Evolutionary conservation across 2,329 filamentous ascomycete genomes (phyloP).

Genomic region (Rhinocladiella similis): DNA sequence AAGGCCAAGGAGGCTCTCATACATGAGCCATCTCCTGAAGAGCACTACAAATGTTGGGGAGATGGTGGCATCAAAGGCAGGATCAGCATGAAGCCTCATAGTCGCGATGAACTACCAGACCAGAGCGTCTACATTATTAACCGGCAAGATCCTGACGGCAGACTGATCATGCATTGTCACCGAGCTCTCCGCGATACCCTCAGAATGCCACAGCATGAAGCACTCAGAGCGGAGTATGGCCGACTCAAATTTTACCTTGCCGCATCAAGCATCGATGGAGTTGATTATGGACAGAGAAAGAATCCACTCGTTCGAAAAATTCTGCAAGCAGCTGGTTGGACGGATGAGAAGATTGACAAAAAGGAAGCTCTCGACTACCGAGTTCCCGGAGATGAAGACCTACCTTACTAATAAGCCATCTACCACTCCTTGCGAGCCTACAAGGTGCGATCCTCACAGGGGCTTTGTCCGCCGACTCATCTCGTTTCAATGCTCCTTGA

Average conservation of each 20-base stretch:
- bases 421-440: neutral
- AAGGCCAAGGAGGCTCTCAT: slow-evolving; percentile 22
- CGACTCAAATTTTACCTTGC: slow-evolving; percentile 26
- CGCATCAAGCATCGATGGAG: slow-evolving; percentile 21
- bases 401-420: neutral
- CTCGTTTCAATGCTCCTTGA: neutral
- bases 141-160: slow-evolving; percentile 15
- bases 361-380: slow-evolving; percentile 7
- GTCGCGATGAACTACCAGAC: slow-evolving; percentile 4
- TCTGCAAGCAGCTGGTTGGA: slow-evolving; percentile 19
- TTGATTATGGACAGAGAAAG: slow-evolving; percentile 24
- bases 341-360: slow-evolving; percentile 13
- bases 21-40: slow-evolving; percentile 22
- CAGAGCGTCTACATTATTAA: slow-evolving; percentile 26
- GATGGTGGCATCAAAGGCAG: slow-evolving; percentile 29
- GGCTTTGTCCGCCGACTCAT: neutral
- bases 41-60: slow-evolving; percentile 26
- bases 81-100: slow-evolving; percentile 25
- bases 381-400: neutral
- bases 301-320: slow-evolving; percentile 22
- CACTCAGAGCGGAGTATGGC: slow-evolving; percentile 25
- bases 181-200: slow-evolving; percentile 23
- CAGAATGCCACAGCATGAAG: slow-evolving; percentile 13
- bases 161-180: slow-evolving; percentile 23
- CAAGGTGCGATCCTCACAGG: neutral